These are phyloP conservation scores for Penicillium herquei DNA, from an alignment of 495 filamentous ascomycete genomes.

Conservation along the genomic window DNA sequence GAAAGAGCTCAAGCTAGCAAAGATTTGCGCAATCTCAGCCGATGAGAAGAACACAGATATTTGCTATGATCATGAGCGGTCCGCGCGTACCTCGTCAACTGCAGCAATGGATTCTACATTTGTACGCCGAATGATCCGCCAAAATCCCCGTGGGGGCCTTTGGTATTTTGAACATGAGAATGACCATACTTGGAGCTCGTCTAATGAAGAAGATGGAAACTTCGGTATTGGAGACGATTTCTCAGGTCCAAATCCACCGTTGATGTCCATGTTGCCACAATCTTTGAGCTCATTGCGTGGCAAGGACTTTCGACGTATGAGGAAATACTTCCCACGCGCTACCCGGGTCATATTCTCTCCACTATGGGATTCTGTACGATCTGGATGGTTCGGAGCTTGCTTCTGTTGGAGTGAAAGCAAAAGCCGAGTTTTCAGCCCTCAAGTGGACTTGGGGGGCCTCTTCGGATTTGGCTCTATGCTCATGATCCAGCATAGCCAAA, in stretches of 20 bases:
- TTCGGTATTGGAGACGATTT: background rate
- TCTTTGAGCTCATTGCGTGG: background rate
- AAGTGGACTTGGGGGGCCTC: conserved; percentile 31
- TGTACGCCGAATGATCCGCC: conserved; percentile 12
- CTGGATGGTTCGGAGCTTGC: conserved; percentile 60
- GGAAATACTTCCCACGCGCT: conserved; percentile 26
- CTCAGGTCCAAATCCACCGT: background rate
- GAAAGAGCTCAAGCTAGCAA: conserved; percentile 4
- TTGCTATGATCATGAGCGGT: background rate
- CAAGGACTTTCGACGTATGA: conserved; percentile 23
- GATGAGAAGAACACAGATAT: background rate
- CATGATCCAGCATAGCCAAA: conserved; percentile 57
- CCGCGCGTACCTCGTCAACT: too few species aligned
- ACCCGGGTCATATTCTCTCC: conserved; percentile 47
- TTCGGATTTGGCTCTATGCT: conserved; percentile 58
- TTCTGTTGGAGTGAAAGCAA: conserved; percentile 48
- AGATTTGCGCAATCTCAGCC: conserved; percentile 7
- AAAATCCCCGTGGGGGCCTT: conserved; percentile 11
- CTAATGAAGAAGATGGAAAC: conserved; percentile 12
- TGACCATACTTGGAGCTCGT: conserved; percentile 5
- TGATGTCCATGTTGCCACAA: background rate
- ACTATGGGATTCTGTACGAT: conserved; percentile 58
- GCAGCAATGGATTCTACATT: conserved; percentile 12
- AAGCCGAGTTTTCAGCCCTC: conserved; percentile 20
- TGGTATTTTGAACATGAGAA: conserved; percentile 20